These are phyloP conservation scores for Nicotiana benthamiana DNA, from an alignment of 257 asterid genomes.

Conservation along the genomic window DNA sequence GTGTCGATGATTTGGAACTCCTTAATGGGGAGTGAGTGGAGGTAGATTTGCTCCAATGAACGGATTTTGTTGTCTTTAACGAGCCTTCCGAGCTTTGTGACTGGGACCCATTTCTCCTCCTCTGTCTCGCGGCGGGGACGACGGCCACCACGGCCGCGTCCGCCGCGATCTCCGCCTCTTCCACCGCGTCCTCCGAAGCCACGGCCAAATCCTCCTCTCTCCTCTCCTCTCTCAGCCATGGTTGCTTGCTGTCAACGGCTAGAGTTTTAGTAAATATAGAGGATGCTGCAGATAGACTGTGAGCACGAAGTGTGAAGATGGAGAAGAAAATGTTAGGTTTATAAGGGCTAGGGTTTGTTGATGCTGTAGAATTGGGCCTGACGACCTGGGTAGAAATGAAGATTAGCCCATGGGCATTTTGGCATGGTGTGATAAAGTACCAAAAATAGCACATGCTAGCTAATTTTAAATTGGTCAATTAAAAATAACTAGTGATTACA, in stretches of 20 bases:
- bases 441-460: too few relatives aligned
- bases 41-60: constrained; percentile 70
- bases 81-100: constrained; percentile 69
- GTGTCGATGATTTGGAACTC: constrained; percentile 70
- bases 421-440: too few relatives aligned
- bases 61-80: constrained; percentile 56
- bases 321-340: too few relatives aligned
- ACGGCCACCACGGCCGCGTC: constrained; percentile 65
- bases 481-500: too few relatives aligned
- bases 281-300: too few relatives aligned
- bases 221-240: constrained; percentile 37
- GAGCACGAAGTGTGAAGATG: too few relatives aligned
- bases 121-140: constrained; percentile 64
- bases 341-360: too few relatives aligned
- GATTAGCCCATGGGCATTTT: too few relatives aligned
- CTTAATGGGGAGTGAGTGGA: constrained; percentile 82
- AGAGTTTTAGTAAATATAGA: not conserved
- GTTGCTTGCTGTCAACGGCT: not conserved
- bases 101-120: constrained; percentile 92
- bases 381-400: too few relatives aligned
- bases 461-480: too few relatives aligned
- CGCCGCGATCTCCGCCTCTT: constrained; percentile 45
- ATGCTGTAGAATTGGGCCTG: too few relatives aligned
- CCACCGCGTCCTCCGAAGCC: constrained; percentile 70
- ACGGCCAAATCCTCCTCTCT: constrained; percentile 69